Evolutionary conservation across 2,329 filamentous ascomycete genomes (phyloP).

Genomic region (Diaporthe citrichinensis): DNA sequence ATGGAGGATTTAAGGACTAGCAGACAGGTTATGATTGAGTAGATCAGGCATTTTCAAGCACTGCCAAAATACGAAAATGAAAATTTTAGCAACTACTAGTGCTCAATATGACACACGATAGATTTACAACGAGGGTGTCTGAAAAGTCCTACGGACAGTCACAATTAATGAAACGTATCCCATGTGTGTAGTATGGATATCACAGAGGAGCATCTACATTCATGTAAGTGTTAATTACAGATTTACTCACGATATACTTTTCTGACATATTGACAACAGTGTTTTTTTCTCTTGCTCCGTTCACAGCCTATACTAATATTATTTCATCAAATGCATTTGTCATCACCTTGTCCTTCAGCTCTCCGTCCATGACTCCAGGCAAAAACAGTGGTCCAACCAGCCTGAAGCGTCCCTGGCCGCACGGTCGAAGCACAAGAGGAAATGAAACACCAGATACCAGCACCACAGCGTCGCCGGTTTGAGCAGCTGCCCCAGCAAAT

Average conservation of each 20-base stretch:
- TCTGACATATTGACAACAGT: neutral
- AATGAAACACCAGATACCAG: conserved; percentile 1
- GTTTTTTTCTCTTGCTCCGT: neutral
- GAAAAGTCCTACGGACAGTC: too few relatives aligned
- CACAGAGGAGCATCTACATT: too few relatives aligned
- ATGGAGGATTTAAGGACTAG: neutral
- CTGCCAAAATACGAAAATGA: neutral
- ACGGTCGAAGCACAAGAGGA: conserved; percentile 1
- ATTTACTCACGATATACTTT: too few relatives aligned
- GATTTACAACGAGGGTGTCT: neutral
- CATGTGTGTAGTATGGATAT: too few relatives aligned
- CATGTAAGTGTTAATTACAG: too few relatives aligned
- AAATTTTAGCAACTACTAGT: neutral
- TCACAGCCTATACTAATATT: neutral
- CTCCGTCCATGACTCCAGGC: neutral
- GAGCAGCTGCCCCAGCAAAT: conserved; percentile 5
- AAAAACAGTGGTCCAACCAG: neutral
- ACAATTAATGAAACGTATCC: too few relatives aligned
- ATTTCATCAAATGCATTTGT: neutral
- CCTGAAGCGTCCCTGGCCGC: neutral
- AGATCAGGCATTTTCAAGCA: neutral
- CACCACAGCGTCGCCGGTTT: neutral
- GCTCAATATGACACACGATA: neutral
- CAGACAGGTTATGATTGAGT: neutral
- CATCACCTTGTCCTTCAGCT: neutral